These are phyloP conservation scores for Solanum acaule DNA, from an alignment of 257 asterid genomes.

Conservation along the genomic window DNA sequence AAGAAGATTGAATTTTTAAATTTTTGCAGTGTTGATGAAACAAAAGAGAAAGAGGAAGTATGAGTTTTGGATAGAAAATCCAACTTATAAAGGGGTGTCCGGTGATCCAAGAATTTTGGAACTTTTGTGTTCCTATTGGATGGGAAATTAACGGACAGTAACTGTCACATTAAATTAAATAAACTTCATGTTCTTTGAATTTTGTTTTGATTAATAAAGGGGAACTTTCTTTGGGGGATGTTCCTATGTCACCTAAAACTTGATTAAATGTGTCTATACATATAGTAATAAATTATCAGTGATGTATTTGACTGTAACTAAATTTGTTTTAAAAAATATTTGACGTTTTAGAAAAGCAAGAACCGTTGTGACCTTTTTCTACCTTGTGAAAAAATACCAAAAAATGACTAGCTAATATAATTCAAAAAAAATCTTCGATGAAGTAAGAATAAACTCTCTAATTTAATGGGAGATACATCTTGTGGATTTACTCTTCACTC, in stretches of 20 bases:
- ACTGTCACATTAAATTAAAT: neutral
- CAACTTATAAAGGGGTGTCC: slow-evolving; percentile 3
- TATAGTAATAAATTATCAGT: neutral
- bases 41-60: neutral
- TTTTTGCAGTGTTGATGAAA: neutral
- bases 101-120: slow-evolving; percentile 43
- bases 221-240: neutral
- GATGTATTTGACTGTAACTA: neutral
- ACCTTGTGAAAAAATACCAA: too few relatives aligned
- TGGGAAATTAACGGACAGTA: neutral
- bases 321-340: neutral
- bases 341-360: neutral
- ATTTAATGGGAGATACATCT: too few relatives aligned
- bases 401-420: too few relatives aligned
- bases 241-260: neutral
- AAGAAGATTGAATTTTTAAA: neutral
- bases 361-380: too few relatives aligned
- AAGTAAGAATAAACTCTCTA: too few relatives aligned
- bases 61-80: neutral
- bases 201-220: neutral
- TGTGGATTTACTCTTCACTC: neutral
- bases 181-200: neutral
- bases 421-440: too few relatives aligned
- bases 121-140: neutral
- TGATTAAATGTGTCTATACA: neutral